Evolutionary conservation across 2,329 filamentous ascomycete species (phyloP), one percentile per base, ranked within the genome.

Genomic region (Fusarium coffeatum): DNA sequence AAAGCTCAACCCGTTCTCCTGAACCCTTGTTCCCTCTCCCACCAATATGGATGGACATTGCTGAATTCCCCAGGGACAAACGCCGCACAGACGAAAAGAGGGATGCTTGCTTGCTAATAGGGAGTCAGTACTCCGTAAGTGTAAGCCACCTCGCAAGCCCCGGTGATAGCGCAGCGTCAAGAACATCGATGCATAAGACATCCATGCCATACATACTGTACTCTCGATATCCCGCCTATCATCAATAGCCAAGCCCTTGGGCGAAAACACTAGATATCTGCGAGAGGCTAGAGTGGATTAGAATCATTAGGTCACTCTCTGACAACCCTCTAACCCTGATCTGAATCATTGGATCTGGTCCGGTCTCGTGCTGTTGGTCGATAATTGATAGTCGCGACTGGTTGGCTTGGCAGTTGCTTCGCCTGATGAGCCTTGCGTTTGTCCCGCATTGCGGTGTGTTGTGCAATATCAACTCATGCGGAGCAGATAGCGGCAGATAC

Each of bases 71-170:
- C 22, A 32, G 40, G 32, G 23, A 56, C 34, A 28, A 62, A 34
- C 43, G 57, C 47, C 30, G 37, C 58, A 43, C 50, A 28, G 55
- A 30, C 18, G 20, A 37, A 37, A 62, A 37, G 30, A 32, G 20
- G 6, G 23, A 50, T 50, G 30, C 49, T 47, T 48, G 27, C 23
- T 43, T 11, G 34, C 34, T n/a, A 37, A 37, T 37, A 37, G 10
- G 34, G 34, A 37, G 34, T 18, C 10, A 37, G 18, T 10, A n/a
- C 34, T n/a, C 34, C 34, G 34, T 37, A 43, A 51, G 23, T 51
- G 43, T 25, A 66, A 66, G 66, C 66, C 66, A 69, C 61, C 43
- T 63, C 51, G 49, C 62, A 70, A 55, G 53, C 53, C 62, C 53
- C 62, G 56, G 41, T 32, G 27, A 18, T 46, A 56, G 56, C 20